Base-by-base conservation (phyloP, 1,284 basidiomycete species). In the Meripilus lineatus region DNA sequence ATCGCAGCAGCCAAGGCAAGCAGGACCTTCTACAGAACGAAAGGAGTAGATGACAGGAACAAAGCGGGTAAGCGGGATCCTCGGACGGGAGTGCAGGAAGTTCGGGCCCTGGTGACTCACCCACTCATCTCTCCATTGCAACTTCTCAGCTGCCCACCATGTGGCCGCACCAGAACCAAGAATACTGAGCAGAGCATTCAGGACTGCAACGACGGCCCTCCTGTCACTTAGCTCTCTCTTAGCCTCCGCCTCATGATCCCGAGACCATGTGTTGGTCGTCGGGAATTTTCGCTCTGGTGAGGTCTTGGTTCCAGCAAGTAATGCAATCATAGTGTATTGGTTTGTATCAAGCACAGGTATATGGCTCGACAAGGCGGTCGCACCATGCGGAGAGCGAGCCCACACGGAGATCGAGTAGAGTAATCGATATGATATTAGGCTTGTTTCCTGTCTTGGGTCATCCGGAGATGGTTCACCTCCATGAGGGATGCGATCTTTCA, bases 291-390 rank as follows among this genome's bases (percentile, higher is more conserved):
- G 75, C 46, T 84, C 78, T 13, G 88, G 87, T 5, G 83, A 83
- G 14, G 86, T 83, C 26, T 71, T 75, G 3, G 81, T 74, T 22
- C 87, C 87, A 15, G 88, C 86, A 3, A 90, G 75, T 21, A 90
- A 66, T n/a, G 84, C 65, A 38, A 88, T 64, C 76, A 87, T 87
- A 10, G 71, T 67, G 58, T 85, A 89, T 15, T 71, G 68, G 20
- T 64, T 61, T 7, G 75, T 65, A 49, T 78, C 64, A 47, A 89
- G 63, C 5, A 67, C 60, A 8, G 72, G 70, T 5, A 62, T 62
- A 40, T 67, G 66, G 5, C 64, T 56, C 18, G 62, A 58, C 38
- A 89, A 66, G n/a, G 64, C 59, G 0, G 57, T 52, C 38, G 55
- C 53, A 5, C 79, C 83, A 39, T 62, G 59, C 5, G 68, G 51